These are phyloP conservation scores for Sugiyamaella sp. DNA, from an alignment of 1,139 yeast species.

Conservation along the genomic window DNA sequence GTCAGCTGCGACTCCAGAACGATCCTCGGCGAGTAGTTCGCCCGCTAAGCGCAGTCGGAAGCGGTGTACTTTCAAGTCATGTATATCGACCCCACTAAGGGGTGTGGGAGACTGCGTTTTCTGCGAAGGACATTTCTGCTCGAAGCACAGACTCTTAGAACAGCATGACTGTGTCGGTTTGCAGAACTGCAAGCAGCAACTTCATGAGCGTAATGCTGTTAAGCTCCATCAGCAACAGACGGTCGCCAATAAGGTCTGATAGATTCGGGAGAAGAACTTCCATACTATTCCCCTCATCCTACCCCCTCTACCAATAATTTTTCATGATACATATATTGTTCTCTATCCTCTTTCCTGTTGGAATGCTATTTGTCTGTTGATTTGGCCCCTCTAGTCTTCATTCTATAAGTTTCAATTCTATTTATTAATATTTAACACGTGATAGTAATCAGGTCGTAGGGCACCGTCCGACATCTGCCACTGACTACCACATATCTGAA, in stretches of 20 bases:
- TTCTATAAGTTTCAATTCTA: constrained; percentile 19
- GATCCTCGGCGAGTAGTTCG: too few relatives aligned
- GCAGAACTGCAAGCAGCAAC: constrained; percentile 76
- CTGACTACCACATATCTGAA: background rate
- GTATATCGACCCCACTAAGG: constrained; percentile 70
- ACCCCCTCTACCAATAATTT: constrained; percentile 6
- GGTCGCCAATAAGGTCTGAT: constrained; percentile 48
- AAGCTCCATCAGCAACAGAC: constrained; percentile 50
- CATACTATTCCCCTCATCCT: background rate
- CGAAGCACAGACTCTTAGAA: constrained; percentile 83
- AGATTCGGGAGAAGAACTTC: background rate
- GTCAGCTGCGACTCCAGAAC: too few relatives aligned
- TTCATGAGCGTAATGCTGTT: constrained; percentile 60
- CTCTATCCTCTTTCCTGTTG: constrained; percentile 5
- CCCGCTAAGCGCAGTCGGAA: constrained; percentile 54
- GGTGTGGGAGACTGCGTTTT: constrained; percentile 88
- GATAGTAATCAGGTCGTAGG: background rate
- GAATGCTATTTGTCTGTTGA: constrained; percentile 16
- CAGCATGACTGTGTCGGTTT: constrained; percentile 81
- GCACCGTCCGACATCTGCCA: constrained; percentile 8
- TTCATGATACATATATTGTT: constrained; percentile 15
- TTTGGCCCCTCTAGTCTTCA: constrained; percentile 12
- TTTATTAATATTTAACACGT: constrained; percentile 14
- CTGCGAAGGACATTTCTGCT: constrained; percentile 85
- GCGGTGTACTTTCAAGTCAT: constrained; percentile 63